Base-by-base conservation (phyloP, 345 rosid species). In the Gossypium anomalum region DNA sequence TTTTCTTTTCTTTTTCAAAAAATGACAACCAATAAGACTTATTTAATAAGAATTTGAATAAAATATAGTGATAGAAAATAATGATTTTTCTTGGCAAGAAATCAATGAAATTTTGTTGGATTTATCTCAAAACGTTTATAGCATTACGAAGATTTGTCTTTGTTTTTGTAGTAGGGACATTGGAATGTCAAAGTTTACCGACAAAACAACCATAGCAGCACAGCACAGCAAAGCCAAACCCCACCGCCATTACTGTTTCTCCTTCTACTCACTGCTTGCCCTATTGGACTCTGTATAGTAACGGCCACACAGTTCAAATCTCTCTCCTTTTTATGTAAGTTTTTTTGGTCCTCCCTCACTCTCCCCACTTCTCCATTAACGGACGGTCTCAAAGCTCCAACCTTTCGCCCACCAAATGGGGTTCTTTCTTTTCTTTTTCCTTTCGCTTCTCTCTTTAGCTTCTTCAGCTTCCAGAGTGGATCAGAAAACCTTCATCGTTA, bases 401-500 rank as follows among this genome's bases (percentile, higher is more conserved):
- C 56, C 79, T 75, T 78, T 72, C 19, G 44, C 68, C 73, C 56
- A 73, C 56, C 22, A 44, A 5, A 84, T 84, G 87, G 83, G 76
- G 52, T 56, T 75, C 69, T 77, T 82, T 55, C 43, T 63, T 70
- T 65, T 71, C 70, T 41, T 81, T 74, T 58, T 80, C 60, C 60
- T 82, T 68, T 71, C 75, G 0, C 41, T 72, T 1, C 22, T 78
- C 13, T 77, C 80, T 7, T 16, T 75, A 17, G 78, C 85, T 62
- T 81, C 86, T 52, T 73, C 82, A 3, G 81, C 85, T 68, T 85
- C 85, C 25, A 45, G 44, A 0, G 56, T 51, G 1, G 78, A 73
- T 61, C 60, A 75, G 64, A 85, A 77, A 81, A 88, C 95, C 66
- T 87, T 80, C 87, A 87, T 90, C 7, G 78, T 90, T 70, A 83